Conservation (phyloP, 306 rosid genomes). For the Fragaria nilgerrensis region DNA sequence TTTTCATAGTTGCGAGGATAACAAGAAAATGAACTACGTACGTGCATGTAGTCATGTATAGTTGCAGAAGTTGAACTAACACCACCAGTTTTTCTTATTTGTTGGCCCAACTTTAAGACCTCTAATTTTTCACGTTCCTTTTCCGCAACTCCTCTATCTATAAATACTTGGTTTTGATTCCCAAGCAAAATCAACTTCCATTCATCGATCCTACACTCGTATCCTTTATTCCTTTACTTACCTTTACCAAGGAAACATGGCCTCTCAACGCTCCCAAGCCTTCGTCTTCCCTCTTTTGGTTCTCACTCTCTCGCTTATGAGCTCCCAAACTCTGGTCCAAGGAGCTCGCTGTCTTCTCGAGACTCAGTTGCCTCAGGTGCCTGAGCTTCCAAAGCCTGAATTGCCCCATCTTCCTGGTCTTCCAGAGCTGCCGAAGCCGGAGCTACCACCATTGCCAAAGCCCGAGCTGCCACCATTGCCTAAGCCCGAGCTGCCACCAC, state of each 20-base stretch:
- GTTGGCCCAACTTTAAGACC: neutral
- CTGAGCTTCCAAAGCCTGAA: slow-evolving; percentile 18
- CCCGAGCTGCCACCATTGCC: neutral
- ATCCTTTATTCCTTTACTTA: neutral
- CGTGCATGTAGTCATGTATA: neutral
- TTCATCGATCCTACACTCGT: neutral
- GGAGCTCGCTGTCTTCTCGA: slow-evolving; percentile 40
- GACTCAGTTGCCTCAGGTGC: neutral
- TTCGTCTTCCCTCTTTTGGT: slow-evolving; percentile 31
- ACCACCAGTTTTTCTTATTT: neutral
- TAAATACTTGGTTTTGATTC: neutral
- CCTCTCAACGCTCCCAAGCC: slow-evolving; percentile 20
- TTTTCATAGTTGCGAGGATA: neutral
- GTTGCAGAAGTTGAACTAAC: slow-evolving; percentile 9
- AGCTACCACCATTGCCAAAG: neutral
- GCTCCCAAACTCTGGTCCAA: slow-evolving; percentile 23
- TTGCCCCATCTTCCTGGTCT: slow-evolving; percentile 26
- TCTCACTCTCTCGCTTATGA: slow-evolving; percentile 27
- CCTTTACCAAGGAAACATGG: slow-evolving; percentile 32
- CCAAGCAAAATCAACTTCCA: neutral
- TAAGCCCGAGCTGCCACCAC: slow-evolving; percentile 2
- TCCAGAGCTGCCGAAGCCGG: slow-evolving; percentile 14
- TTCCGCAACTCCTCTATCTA: neutral
- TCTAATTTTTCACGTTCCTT: neutral
- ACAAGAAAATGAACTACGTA: neutral